A percentile compares a stretch with the other conserved stretches of the same genome.
These are phyloP conservation scores for Coriolopsis trogii DNA, from an alignment of 1,284 basidiomycete genomes.

Conservation along the genomic window DNA sequence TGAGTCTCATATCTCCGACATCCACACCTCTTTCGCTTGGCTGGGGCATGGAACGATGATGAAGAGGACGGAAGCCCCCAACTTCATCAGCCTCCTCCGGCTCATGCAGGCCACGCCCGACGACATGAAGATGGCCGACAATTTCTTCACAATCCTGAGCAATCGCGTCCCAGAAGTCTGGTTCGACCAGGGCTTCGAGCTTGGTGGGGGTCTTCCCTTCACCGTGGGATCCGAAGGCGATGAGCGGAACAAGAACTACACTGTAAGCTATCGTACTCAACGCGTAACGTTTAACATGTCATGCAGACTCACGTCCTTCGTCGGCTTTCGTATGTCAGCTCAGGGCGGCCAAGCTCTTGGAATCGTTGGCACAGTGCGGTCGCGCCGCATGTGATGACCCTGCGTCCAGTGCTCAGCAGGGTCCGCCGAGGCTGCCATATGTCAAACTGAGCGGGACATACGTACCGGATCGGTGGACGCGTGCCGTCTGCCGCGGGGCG, in stretches of 20 bases:
- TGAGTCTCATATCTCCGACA: conserved; percentile 20
- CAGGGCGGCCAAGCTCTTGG: conserved; percentile 45
- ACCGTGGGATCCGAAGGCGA: conserved; percentile 62
- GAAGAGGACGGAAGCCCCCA: conserved; percentile 41
- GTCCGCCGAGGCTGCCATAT: conserved; percentile 24
- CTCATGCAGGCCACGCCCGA: conserved; percentile 47
- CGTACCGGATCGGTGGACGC: conserved; percentile 21
- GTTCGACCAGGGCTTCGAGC: conserved; percentile 63
- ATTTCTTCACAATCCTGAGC: conserved; percentile 64
- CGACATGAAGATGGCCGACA: conserved; percentile 69
- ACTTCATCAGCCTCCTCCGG: conserved; percentile 54
- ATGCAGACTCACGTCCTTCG: conserved; percentile 9
- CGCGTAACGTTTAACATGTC: no score
- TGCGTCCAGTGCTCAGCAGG: conserved; percentile 5
- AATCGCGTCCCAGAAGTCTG: conserved; percentile 56
- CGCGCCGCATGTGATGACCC: conserved; percentile 21
- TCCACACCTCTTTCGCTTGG: conserved; percentile 68
- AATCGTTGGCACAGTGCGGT: conserved; percentile 33
- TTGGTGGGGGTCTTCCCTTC: conserved; percentile 63
- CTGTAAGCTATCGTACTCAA: conserved; percentile 43
- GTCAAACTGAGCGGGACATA: conserved; percentile 16
- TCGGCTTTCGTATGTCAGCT: conserved; percentile 31
- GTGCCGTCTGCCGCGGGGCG: conserved; percentile 48
- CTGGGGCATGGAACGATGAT: conserved; percentile 66
- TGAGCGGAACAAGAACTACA: conserved; percentile 57